Evolutionary conservation across 805 yeast species (phyloP).

Genomic region (Sugiyamaella smithiae): DNA sequence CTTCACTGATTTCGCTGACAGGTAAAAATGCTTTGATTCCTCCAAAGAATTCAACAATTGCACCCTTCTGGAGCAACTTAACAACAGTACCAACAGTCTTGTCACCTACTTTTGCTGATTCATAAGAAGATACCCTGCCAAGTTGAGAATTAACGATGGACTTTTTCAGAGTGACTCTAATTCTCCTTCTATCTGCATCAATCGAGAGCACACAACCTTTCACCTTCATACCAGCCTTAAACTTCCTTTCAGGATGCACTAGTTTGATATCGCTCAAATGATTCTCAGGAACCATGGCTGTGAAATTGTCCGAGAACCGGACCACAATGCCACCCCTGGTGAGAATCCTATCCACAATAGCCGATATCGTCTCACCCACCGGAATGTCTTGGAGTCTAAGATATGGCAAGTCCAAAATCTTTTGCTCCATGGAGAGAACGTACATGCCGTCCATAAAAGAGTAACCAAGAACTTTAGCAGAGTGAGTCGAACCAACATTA

Average conservation of each 20-base stretch:
- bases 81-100: slow-evolving; percentile 73
- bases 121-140: slow-evolving; percentile 41
- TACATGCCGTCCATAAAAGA: slow-evolving; percentile 64
- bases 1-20: slow-evolving; percentile 82
- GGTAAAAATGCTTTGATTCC: slow-evolving; percentile 78
- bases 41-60: slow-evolving; percentile 80
- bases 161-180: slow-evolving; percentile 75
- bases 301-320: slow-evolving; percentile 56
- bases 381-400: slow-evolving; percentile 71
- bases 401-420: slow-evolving; percentile 60
- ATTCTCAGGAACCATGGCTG: slow-evolving; percentile 66
- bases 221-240: slow-evolving; percentile 78
- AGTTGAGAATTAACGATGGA: slow-evolving; percentile 61
- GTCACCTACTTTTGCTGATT: slow-evolving; percentile 51
- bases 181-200: slow-evolving; percentile 41
- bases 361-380: slow-evolving; percentile 60
- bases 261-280: slow-evolving; percentile 85
- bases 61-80: slow-evolving; percentile 71
- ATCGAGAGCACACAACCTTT: slow-evolving; percentile 54
- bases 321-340: slow-evolving; percentile 67
- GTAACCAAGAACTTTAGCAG: slow-evolving; percentile 74
- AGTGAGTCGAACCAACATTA: slow-evolving; percentile 61
- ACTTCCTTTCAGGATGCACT: slow-evolving; percentile 88
- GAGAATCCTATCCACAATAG: slow-evolving; percentile 53
- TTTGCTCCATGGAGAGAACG: slow-evolving; percentile 66